Evolutionary conservation across 1,284 basidiomycete species (phyloP).

Genomic region (Spongiforma sp.): DNA sequence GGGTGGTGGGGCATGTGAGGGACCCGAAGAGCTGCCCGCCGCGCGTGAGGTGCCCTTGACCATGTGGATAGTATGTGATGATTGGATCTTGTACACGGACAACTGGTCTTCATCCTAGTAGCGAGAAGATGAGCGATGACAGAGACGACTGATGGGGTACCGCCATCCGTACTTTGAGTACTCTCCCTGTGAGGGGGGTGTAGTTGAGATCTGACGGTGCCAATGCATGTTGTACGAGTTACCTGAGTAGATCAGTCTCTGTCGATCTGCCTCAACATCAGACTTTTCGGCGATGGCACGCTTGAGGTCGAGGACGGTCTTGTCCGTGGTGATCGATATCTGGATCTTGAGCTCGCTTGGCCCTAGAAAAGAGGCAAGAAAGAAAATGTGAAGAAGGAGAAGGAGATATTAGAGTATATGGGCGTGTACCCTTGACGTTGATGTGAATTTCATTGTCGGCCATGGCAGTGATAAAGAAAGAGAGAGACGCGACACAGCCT

Average conservation of each 20-base stretch:
- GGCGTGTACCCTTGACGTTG: slow-evolving; percentile 74
- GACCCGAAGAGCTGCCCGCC: slow-evolving; percentile 28
- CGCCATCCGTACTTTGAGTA: slow-evolving; percentile 61
- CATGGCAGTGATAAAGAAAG: slow-evolving; percentile 41
- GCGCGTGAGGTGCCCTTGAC: slow-evolving; percentile 83
- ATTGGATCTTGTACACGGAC: slow-evolving; percentile 87
- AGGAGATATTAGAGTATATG: neutral
- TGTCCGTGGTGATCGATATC: slow-evolving; percentile 68
- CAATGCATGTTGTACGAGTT: slow-evolving; percentile 25
- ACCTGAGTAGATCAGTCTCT: slow-evolving; percentile 90
- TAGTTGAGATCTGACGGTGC: neutral
- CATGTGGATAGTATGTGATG: slow-evolving; percentile 90
- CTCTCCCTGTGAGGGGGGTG: slow-evolving; percentile 54
- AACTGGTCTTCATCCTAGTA: slow-evolving; percentile 81
- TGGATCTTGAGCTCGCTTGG: slow-evolving; percentile 91
- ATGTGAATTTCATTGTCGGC: slow-evolving; percentile 70
- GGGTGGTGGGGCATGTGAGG: slow-evolving; percentile 36
- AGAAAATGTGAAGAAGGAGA: neutral
- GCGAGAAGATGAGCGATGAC: slow-evolving; percentile 13
- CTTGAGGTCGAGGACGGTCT: slow-evolving; percentile 70
- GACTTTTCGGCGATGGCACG: slow-evolving; percentile 73
- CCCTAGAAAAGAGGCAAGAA: slow-evolving; percentile 46
- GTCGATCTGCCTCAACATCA: slow-evolving; percentile 84
- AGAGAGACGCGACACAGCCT: slow-evolving; percentile 23
- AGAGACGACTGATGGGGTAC: neutral